Evolutionary conservation across 768 basidiomycete species (phyloP), one percentile per base, ranked within the genome.

Genomic region (Tricholoma saponaceum): DNA sequence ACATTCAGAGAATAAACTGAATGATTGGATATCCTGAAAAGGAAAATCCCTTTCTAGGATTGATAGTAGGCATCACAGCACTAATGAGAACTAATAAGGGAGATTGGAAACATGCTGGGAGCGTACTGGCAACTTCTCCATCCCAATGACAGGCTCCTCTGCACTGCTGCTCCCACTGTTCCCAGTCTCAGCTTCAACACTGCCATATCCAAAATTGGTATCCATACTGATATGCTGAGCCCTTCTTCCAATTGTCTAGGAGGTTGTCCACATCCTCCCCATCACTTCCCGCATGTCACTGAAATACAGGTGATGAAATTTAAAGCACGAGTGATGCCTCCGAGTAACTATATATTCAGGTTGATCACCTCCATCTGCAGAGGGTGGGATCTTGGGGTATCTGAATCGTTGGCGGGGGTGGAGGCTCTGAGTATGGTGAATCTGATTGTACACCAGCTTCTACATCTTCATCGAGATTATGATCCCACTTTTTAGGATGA

Each of bases 151-250:
- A 12, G 35, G 4, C 7, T n/a, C 37, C 9, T 39, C 18, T 14
- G 26, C 28, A 41, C 16, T 51, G 18, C 51, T 18, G 22, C 58
- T 39, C 33, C 51, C 25, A 6, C 22, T 5, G 30, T 28, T 46
- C 37, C 62, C 51, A 55, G 61, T 52, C 50, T 69, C 64, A 4
- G 22, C 37, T 13, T 52, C 55, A n/a, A 35, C 25, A 6, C 47
- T 41, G 22, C 52, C 54, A 30, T 56, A 51, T 12, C 69, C 70
- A 63, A 68, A n/a, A 70, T 2, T 66, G 60, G 61, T 74, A 72
- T 3, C 68, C 70, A 14, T 51, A 53, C 12, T 62, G 61, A 30
- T 68, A 58, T n/a, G 23, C 58, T 26, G 49, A 32, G 28, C 26
- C 30, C 56, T 44, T 44, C 20, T 58, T 58, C 26, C 35, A 16